Evolutionary conservation across 176 grass and related monocot genomes (phyloP), one percentile per base, ranked within the genome.

Genomic region (Cocos nucifera): DNA sequence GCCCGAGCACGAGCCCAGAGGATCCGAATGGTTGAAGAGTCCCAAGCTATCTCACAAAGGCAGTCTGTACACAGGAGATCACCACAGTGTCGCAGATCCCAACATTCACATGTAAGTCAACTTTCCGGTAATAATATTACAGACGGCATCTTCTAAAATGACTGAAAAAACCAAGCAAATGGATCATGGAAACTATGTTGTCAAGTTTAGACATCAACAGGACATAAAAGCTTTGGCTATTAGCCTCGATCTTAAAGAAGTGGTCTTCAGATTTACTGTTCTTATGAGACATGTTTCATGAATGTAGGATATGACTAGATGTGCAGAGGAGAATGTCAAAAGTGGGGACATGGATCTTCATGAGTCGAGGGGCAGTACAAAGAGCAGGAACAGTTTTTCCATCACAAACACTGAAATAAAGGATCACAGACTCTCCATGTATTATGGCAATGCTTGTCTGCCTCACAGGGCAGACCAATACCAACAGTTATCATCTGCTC

Each of bases 261-360:
- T 44, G 9, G 9, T 44, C 35, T 12, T 44, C 35, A 44, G 35
- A 44, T 44, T 44, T 14, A 44, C 35, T 12, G 10, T 44, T 44
- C 35, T 44, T 44, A 44, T 44, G 9, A 44, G 2, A 44, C 9
- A 44, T 44, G 35, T 12, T 44, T 44, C 35, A 44, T 44, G 35
- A 44, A 44, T 56, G 18, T 28, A 73, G 70, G 70, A 73, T 9
- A 73, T 56, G 50, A 51, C 54, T 18, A 62, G 58, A 56, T 56
- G 18, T 63, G 28, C 59, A 54, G 51, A 73, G 16, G 59, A 63
- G n/a, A 54, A 62, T 19, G 44, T 63, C 16, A 56, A 63, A 18
- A 73, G 63, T 19, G 59, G 55, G 51, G 70, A 63, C 17, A 56
- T 73, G 70, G 70, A 73, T 63, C 50, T 61, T 39, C 24, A 27